Evolutionary conservation across 768 basidiomycete genomes (phyloP).

Genomic region (Macrocybe gigantea): DNA sequence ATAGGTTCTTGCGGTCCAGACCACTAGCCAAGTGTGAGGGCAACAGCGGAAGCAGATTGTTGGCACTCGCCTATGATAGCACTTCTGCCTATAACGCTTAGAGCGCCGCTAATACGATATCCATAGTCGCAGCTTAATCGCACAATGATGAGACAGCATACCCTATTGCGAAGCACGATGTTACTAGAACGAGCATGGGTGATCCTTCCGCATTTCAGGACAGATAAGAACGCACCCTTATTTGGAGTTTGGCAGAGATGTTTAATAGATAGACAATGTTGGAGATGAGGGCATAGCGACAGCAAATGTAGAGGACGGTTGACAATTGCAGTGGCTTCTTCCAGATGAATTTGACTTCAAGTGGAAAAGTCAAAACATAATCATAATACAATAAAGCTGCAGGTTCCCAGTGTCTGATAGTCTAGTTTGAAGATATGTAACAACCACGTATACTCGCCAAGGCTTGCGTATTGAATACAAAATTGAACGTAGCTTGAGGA

Average conservation of each 20-base stretch:
- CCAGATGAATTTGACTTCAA: slow-evolving; percentile 21
- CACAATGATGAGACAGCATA: background rate
- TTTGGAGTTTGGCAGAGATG: slow-evolving; percentile 12
- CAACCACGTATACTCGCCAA: too few relatives aligned
- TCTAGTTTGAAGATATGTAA: too few relatives aligned
- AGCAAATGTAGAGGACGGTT: slow-evolving; percentile 20
- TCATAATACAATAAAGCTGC: slow-evolving; percentile 21
- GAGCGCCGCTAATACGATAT: slow-evolving; percentile 19
- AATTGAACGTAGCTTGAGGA: too few relatives aligned
- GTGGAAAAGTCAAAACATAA: slow-evolving; percentile 18
- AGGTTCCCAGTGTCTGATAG: too few relatives aligned
- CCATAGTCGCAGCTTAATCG: slow-evolving; percentile 18
- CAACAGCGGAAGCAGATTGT: background rate
- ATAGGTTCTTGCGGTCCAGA: slow-evolving; percentile 15
- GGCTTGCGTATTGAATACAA: too few relatives aligned
- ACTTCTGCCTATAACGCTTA: slow-evolving; percentile 23
- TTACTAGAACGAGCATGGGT: background rate
- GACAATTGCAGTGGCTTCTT: slow-evolving; percentile 17
- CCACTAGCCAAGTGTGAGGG: slow-evolving; percentile 1
- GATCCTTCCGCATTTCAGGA: background rate
- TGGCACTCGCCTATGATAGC: slow-evolving; percentile 19
- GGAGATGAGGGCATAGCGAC: slow-evolving; percentile 20
- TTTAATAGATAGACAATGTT: slow-evolving; percentile 22
- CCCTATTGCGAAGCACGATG: background rate
- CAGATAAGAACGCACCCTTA: slow-evolving; percentile 2